phyloP scores from a whole-genome alignment of 805 yeast genomes.

The Huiozyma naganishii region DNA sequence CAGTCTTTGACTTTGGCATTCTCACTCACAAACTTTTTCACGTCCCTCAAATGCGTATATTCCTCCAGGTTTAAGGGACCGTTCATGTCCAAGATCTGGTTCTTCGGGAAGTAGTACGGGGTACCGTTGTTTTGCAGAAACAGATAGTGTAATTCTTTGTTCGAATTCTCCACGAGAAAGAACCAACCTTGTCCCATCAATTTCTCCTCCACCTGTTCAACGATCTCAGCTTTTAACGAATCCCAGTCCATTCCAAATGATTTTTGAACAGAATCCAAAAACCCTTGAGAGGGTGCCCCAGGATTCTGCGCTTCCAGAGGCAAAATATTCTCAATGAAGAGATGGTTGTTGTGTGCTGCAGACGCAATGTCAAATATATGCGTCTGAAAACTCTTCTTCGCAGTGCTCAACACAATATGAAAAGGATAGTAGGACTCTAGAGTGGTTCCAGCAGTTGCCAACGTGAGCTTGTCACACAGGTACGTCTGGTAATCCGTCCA shows the following conservation, averaged over 20 bases:
- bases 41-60: slow-evolving; percentile 33
- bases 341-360: slow-evolving; percentile 85
- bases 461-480: slow-evolving; percentile 47
- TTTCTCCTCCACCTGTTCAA: slow-evolving; percentile 38
- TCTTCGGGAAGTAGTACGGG: slow-evolving; percentile 58
- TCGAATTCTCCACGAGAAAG: slow-evolving; percentile 54
- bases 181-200: slow-evolving; percentile 61
- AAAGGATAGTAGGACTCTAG: slow-evolving; percentile 68
- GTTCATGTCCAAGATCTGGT: slow-evolving; percentile 67
- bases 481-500: slow-evolving; percentile 76
- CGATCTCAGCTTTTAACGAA: slow-evolving; percentile 39
- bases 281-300: slow-evolving; percentile 27
- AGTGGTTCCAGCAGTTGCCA: slow-evolving; percentile 66
- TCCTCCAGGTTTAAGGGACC: slow-evolving; percentile 53
- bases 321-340: slow-evolving; percentile 55
- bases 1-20: slow-evolving; percentile 39
- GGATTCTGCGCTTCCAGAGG: slow-evolving; percentile 6
- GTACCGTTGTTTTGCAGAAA: slow-evolving; percentile 66
- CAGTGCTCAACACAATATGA: slow-evolving; percentile 56
- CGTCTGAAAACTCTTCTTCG: slow-evolving; percentile 54
- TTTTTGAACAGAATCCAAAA: slow-evolving; percentile 28
- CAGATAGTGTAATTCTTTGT: slow-evolving; percentile 45
- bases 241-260: slow-evolving; percentile 32
- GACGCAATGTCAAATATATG: slow-evolving; percentile 78
- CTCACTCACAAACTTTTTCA: slow-evolving; percentile 32